A percentile compares a stretch with the other conserved stretches of the same genome.
Conservation (phyloP, 1,284 basidiomycete genomes). For the Exobasidium cylindrosporum region DNA sequence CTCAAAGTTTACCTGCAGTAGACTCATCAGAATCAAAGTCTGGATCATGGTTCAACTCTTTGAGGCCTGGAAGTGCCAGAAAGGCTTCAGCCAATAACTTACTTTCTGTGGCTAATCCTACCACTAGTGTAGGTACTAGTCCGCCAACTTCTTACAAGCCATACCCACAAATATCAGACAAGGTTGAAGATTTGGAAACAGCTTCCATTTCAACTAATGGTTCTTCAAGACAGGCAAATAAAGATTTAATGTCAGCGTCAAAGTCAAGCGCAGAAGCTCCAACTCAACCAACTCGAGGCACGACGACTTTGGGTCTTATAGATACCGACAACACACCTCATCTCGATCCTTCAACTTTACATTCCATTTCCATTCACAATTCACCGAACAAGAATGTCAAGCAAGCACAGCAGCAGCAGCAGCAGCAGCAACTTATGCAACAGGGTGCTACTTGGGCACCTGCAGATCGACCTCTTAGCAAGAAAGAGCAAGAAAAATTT, state of each 20-base stretch:
- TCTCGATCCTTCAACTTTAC: too few species aligned
- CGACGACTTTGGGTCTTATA: too few species aligned
- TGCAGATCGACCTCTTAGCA: slow-evolving; percentile 28
- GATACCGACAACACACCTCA: too few species aligned
- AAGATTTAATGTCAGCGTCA: neutral
- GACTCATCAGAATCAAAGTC: neutral
- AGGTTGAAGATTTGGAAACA: neutral
- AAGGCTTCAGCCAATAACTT: neutral
- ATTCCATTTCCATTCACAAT: too few species aligned
- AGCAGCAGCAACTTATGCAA: slow-evolving; percentile 8
- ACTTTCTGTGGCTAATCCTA: neutral
- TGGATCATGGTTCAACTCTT: neutral
- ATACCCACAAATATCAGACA: neutral
- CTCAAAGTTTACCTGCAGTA: neutral
- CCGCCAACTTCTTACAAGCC: neutral
- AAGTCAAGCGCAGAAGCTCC: too few species aligned
- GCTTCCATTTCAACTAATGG: neutral
- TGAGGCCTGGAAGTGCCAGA: neutral
- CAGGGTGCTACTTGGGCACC: slow-evolving; percentile 27
- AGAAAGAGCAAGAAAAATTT: slow-evolving; percentile 32
- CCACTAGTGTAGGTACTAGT: neutral
- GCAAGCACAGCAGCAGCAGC: neutral
- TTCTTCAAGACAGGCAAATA: neutral
- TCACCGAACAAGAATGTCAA: too few species aligned
- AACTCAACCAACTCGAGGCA: too few species aligned